Evolutionary conservation across 352 stramenopile species (phyloP), one percentile per base, ranked within the genome.

Genomic region (Pythium scleroteichum): DNA sequence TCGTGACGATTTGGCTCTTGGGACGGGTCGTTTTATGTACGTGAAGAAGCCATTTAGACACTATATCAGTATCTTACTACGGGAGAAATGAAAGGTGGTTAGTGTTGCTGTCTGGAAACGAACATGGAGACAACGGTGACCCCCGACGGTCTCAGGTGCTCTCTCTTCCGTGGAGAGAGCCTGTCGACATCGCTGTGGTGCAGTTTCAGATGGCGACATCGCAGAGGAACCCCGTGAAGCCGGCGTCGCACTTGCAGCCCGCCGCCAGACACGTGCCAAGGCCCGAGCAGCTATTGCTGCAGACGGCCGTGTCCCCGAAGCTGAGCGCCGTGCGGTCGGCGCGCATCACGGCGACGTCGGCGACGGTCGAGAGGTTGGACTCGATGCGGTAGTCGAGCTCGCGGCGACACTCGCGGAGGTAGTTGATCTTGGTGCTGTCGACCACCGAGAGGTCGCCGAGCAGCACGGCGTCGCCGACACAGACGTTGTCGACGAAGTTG

Each of bases 381-480:
- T 63, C 64, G 42, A 73, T 61, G 32, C 48, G 49, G 19, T 33
- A 49, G 41, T 73, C 69, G 13, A 76, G 9, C 20, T 71, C 57
- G n/a, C 69, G 69, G 6, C 69, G 69, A 49, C 69, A 76, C 26
- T 73, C 61, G 42, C 69, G 65, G 27, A 76, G 35, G 65, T 72
- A 73, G 29, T 32, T 51, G 33, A 76, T 9, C 54, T 76, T 76
- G 52, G 66, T 65, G 53, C 58, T 56, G 49, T 76, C 69, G 16
- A 76, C 54, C 20, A 64, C 62, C 17, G 51, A 60, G 20, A 76
- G 27, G 33, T 71, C 62, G 23, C 33, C 35, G 7, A 72, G 54
- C 20, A 59, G n/a, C 7, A 64, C 33, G 0, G 55, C 27, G 38
- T 77, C 66, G 29, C 44, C 55, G 17, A 64, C 45, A 44, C 66